Percentiles rank a stretch among this genome's conserved stretches.
Conservation (phyloP, 352 stramenopile genomes). For the Phytophthora pistaciae region DNA sequence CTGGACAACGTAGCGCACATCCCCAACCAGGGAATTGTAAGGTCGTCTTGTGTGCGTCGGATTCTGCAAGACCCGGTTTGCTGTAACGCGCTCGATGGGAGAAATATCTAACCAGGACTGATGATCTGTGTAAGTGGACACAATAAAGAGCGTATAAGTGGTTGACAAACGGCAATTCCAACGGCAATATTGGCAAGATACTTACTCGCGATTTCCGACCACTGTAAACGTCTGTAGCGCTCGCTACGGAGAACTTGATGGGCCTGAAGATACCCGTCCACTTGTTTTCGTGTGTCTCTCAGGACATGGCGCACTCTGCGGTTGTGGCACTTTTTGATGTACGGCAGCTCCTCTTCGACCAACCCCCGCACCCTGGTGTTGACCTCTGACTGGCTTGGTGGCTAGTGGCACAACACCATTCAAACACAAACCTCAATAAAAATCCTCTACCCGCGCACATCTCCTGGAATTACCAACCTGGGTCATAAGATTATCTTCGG, state of each 20-base stretch:
- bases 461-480: conserved; percentile 21
- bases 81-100: conserved; percentile 44
- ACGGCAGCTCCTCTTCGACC: conserved; percentile 39
- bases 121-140: conserved; percentile 30
- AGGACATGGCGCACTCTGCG: conserved; percentile 49
- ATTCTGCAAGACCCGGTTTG: conserved; percentile 32
- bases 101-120: conserved; percentile 35
- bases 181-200: conserved; percentile 1
- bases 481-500: conserved; percentile 23
- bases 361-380: conserved; percentile 41
- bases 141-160: not conserved
- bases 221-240: conserved; percentile 31
- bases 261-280: conserved; percentile 32
- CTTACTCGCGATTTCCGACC: conserved; percentile 47
- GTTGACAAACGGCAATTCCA: not conserved
- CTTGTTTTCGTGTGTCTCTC: conserved; percentile 36
- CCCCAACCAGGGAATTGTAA: conserved; percentile 53
- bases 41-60: conserved; percentile 12
- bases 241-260: conserved; percentile 38
- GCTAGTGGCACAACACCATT: conserved; percentile 11
- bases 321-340: conserved; percentile 53
- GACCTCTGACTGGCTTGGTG: conserved; percentile 38
- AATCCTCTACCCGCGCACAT: not conserved
- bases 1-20: conserved; percentile 48
- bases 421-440: not conserved